Conservation (phyloP, 257 asterid species). For the Thymus mandschuricus region DNA sequence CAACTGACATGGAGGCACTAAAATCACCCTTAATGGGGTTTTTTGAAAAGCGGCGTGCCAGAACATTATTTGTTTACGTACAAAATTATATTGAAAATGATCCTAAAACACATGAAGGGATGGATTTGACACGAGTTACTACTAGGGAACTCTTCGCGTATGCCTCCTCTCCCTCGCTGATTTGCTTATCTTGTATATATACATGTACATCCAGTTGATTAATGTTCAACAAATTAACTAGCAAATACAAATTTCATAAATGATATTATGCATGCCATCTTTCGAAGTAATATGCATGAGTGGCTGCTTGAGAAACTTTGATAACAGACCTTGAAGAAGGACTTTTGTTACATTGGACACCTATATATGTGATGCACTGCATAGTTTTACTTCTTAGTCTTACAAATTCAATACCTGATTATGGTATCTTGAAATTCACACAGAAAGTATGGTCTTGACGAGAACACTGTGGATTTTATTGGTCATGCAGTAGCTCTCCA, state of each 20-base stretch:
- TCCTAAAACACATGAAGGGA: conserved; percentile 86
- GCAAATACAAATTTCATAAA: background rate
- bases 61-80: conserved; percentile 86
- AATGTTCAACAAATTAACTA: background rate
- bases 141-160: conserved; percentile 85
- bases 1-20: conserved; percentile 93
- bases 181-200: background rate
- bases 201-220: background rate
- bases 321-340: background rate
- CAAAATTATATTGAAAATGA: conserved; percentile 79
- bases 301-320: background rate
- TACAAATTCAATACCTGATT: background rate
- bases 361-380: background rate
- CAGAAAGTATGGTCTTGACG: conserved; percentile 93
- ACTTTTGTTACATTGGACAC: background rate
- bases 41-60: conserved; percentile 94
- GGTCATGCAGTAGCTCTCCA: conserved; percentile 94
- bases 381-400: conserved; percentile 5
- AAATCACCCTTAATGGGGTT: conserved; percentile 97
- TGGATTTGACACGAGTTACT: conserved; percentile 84
- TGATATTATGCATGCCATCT: background rate
- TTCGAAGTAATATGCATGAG: background rate
- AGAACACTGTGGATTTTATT: conserved; percentile 85
- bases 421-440: conserved; percentile 20
- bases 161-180: conserved; percentile 29